Percentiles rank a stretch among this genome's conserved stretches.
phyloP scores from a whole-genome alignment of 257 asterid genomes.

The Fraxinus quadrangulata region DNA sequence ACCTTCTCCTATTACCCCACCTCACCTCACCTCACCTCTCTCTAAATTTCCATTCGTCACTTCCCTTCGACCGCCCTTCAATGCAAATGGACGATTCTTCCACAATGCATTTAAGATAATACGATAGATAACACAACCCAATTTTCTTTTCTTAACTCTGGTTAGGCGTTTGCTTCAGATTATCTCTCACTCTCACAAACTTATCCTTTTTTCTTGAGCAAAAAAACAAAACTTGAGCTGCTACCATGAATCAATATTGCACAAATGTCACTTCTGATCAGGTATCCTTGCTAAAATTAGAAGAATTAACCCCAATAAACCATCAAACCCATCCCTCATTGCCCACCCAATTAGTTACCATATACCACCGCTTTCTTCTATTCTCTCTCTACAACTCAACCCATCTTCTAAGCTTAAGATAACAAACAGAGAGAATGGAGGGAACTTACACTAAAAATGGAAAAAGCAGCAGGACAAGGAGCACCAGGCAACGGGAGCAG shows the following conservation, averaged over 20 bases:
- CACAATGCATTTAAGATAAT: not conserved
- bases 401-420: not conserved
- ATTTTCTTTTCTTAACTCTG: not conserved
- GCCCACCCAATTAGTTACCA: constrained; percentile 28
- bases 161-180: constrained; percentile 22
- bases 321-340: not conserved
- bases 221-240: not conserved
- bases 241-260: constrained; percentile 45
- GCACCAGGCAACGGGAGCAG: constrained; percentile 11
- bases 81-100: constrained; percentile 4
- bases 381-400: not conserved
- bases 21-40: constrained; percentile 49
- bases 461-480: constrained; percentile 11
- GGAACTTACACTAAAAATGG: constrained; percentile 13
- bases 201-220: not conserved
- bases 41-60: constrained; percentile 29
- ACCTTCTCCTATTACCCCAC: constrained; percentile 30
- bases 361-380: constrained; percentile 29
- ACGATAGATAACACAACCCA: not conserved
- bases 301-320: constrained; percentile 17
- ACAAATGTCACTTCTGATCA: constrained; percentile 51
- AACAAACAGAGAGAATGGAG: constrained; percentile 22
- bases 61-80: constrained; percentile 29
- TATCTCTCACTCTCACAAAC: constrained; percentile 6
- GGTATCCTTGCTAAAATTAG: constrained; percentile 35